Evolutionary conservation across 345 rosid species (phyloP), one percentile per base, ranked within the genome.

Genomic region (Excoecaria agallocha): DNA sequence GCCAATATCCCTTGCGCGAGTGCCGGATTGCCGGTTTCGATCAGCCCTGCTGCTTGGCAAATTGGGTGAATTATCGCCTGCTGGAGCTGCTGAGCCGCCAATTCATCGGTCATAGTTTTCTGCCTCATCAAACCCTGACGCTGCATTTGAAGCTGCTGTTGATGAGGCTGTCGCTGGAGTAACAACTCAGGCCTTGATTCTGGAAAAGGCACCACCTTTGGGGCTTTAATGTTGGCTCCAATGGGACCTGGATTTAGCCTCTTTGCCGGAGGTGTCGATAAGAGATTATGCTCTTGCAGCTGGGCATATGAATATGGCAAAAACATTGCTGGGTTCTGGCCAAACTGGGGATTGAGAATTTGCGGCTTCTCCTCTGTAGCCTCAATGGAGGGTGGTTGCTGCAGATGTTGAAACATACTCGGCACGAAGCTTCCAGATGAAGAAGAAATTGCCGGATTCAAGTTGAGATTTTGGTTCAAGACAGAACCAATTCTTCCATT

Each of bases 1-100:
- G 99, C 99, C 99, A 95, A 95, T 95, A 95, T 95, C 98, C 88
- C 99, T 87, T 93, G 98, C 91, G 99, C 99, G 69, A 82, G 98
- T 82, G 79, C 79, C 83, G 79, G 82, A 71, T 90, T 88, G 79
- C 90, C 90, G 55, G 91, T 83, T 84, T 86, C 94, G 79, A 94
- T 88, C 72, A 94, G 89, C 87, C 91, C 98, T 82, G 94, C 89
- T 51, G 93, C 90, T 87, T 89, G 88, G 82, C 87, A 88, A 61
- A 94, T 83, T 81, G 89, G 96, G 84, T 88, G 90, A 51, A 86
- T 83, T 76, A 89, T 79, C 55, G 90, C 85, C 75, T 89, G 88
- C 75, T 91, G 87, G 83, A 84, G 83, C 86, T 87, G 96, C 65
- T 89, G 91, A 75, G 84, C 86, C 63, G 80, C 85, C 81, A 82